Conservation (phyloP, 2,329 filamentous ascomycete genomes). For the Calcarisporium arbuscula region DNA sequence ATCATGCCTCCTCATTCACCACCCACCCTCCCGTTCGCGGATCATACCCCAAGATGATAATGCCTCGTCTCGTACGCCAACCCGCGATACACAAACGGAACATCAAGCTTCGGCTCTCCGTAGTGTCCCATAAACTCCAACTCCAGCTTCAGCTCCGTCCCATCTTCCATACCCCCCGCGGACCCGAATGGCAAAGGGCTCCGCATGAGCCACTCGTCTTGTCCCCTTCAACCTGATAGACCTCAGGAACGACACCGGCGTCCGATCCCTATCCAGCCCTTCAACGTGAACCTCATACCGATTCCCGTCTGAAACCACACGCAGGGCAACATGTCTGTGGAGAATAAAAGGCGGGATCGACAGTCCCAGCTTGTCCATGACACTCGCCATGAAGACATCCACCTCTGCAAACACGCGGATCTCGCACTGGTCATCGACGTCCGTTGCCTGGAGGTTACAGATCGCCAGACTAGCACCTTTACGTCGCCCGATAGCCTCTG, state of each 20-base stretch:
- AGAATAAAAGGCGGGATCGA: constrained; percentile 32
- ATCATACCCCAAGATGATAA: too few species aligned
- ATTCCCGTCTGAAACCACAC: constrained; percentile 4
- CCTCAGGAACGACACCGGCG: constrained; percentile 31
- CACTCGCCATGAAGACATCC: constrained; percentile 31
- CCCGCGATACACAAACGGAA: too few species aligned
- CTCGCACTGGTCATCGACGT: constrained; percentile 26
- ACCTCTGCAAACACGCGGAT: constrained; percentile 28
- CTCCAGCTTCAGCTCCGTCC: constrained; percentile 25
- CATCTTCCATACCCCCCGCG: constrained; percentile 24
- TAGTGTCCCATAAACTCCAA: constrained; percentile 44
- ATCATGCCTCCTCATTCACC: too few species aligned
- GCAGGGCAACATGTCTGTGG: constrained; percentile 20
- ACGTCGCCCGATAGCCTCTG: constrained; percentile 25
- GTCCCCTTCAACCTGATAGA: constrained; percentile 32
- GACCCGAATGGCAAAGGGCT: constrained; percentile 32
- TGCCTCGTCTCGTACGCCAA: too few species aligned
- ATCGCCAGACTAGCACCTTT: constrained; percentile 29
- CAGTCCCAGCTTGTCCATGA: constrained; percentile 32
- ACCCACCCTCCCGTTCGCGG: too few species aligned
- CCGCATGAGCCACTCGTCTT: constrained; percentile 24
- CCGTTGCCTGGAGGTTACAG: constrained; percentile 40
- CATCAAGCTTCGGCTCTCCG: constrained; percentile 36
- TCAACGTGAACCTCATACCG: constrained; percentile 21
- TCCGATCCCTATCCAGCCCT: constrained; percentile 35